These are phyloP conservation scores for Boletellus sp. DNA, from an alignment of 768 basidiomycete species.

Conservation along the genomic window DNA sequence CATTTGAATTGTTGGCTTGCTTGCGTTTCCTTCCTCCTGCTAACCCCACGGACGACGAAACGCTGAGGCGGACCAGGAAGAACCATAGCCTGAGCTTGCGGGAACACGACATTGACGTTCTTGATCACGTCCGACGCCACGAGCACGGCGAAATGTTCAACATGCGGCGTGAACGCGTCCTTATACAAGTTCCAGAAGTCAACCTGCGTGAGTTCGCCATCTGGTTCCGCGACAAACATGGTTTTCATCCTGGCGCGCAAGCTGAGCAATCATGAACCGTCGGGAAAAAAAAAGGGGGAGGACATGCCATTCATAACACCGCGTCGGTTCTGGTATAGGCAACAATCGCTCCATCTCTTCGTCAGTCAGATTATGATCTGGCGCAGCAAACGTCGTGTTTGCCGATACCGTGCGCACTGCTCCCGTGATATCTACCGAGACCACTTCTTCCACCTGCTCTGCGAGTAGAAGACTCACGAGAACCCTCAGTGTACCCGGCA, in stretches of 20 bases:
- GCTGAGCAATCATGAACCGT: constrained; percentile 10
- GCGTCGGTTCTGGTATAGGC: constrained; percentile 63
- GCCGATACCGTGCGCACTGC: constrained; percentile 57
- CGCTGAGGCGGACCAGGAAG: constrained; percentile 64
- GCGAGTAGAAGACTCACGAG: constrained; percentile 63
- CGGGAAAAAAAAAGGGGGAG: not conserved
- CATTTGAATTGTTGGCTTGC: constrained; percentile 68
- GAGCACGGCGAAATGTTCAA: constrained; percentile 57
- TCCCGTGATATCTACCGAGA: constrained; percentile 60
- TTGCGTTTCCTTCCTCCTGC: constrained; percentile 56
- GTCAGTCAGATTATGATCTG: constrained; percentile 63
- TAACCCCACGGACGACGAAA: constrained; percentile 88
- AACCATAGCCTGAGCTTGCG: constrained; percentile 85
- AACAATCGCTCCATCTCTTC: constrained; percentile 65
- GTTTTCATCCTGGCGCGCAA: constrained; percentile 70
- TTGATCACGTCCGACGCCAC: constrained; percentile 94
- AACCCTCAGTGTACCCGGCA: constrained; percentile 66
- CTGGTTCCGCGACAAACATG: constrained; percentile 76
- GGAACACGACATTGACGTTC: constrained; percentile 81
- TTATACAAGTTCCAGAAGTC: constrained; percentile 95
- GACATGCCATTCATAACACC: constrained; percentile 78
- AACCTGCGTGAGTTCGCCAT: constrained; percentile 87
- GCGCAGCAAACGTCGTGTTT: constrained; percentile 41
- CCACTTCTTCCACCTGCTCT: constrained; percentile 70
- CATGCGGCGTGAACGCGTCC: constrained; percentile 65